phyloP scores from a whole-genome alignment of 345 rosid genomes.

The Citrus mangshanensis region DNA sequence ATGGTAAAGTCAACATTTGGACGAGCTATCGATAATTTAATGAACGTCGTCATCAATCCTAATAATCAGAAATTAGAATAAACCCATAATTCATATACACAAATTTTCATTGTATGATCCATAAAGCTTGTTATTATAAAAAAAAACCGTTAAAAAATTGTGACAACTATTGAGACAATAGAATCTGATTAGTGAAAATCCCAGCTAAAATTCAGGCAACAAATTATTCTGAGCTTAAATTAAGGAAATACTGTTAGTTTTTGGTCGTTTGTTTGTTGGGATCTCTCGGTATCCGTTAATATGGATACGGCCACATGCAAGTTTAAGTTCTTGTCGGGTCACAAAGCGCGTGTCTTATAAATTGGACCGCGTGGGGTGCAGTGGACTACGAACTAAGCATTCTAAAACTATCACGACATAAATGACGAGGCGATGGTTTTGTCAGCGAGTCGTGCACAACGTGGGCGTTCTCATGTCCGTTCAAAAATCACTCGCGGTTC shows the following conservation, averaged over 20 bases:
- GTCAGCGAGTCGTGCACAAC: neutral
- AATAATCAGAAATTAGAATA: neutral
- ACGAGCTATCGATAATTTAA: neutral
- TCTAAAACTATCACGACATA: too few relatives aligned
- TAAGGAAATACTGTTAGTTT: conserved; percentile 6
- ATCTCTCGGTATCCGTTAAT: conserved; percentile 1
- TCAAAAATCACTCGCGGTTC: conserved; percentile 14
- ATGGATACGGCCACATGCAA: conserved; percentile 15
- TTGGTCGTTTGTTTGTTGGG: conserved; percentile 9
- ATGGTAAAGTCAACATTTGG: neutral
- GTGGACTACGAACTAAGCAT: neutral
- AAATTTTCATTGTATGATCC: too few relatives aligned
- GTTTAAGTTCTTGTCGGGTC: conserved; percentile 14
- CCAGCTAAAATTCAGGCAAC: conserved; percentile 9
- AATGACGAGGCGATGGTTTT: neutral
- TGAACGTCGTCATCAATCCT: neutral
- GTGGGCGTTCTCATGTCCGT: conserved; percentile 8
- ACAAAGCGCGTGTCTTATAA: neutral
- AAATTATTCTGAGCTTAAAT: neutral
- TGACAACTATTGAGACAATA: neutral
- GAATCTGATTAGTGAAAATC: neutral
- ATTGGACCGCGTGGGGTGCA: neutral
- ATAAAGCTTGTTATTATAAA: neutral
- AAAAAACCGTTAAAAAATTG: neutral
- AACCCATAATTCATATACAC: neutral